phyloP scores from a whole-genome alignment of 2,329 filamentous ascomycete species.

The Alternaria postmessia region DNA sequence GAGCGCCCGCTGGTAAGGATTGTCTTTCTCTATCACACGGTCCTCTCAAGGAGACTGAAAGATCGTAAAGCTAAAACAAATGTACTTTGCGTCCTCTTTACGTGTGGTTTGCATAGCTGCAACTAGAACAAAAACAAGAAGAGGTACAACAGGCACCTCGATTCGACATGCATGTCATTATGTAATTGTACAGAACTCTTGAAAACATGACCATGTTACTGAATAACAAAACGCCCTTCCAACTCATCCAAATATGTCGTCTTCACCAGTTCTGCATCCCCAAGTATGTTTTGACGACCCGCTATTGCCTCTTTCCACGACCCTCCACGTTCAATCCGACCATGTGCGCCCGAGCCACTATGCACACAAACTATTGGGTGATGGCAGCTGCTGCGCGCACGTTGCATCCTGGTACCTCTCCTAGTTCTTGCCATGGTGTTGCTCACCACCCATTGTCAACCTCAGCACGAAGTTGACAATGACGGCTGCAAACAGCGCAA shows the following conservation, averaged over 20 bases:
- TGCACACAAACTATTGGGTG: neutral
- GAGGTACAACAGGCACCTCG: neutral
- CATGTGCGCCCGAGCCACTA: neutral
- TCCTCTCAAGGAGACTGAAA: no score
- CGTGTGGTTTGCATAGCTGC: no score
- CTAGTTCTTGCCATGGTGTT: slow-evolving; percentile 16
- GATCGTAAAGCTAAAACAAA: no score
- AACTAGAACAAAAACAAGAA: neutral
- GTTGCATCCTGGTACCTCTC: neutral
- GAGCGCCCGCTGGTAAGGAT: no score
- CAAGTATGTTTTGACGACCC: neutral
- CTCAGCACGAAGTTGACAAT: slow-evolving; percentile 90
- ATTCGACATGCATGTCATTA: neutral
- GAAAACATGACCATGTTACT: neutral
- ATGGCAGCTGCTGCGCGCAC: neutral
- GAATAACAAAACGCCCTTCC: neutral
- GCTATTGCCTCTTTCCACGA: neutral
- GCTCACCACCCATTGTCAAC: slow-evolving; percentile 36
- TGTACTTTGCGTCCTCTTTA: no score
- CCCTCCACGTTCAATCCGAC: neutral
- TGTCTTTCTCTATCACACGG: no score
- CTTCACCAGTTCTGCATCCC: neutral
- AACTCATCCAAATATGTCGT: neutral
- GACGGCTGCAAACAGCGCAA: slow-evolving; percentile 87
- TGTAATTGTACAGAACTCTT: neutral